Percentiles rank a stretch among this genome's conserved stretches.
Conservation (phyloP, 345 rosid genomes). For the Eucalyptus microcorys region DNA sequence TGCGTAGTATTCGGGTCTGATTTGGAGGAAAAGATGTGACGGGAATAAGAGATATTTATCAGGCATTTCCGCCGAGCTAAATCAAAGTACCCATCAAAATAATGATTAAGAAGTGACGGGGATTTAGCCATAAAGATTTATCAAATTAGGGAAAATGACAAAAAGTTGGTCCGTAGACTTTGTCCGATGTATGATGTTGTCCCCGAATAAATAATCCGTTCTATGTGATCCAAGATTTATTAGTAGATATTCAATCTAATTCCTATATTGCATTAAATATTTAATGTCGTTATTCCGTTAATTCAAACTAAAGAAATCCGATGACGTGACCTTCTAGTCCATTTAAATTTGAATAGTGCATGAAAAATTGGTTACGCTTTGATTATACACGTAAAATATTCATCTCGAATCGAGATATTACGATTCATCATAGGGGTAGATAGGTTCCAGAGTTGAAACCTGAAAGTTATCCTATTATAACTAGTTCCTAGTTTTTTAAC, state of each 20-base stretch:
- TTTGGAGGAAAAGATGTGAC: not conserved
- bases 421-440: accelerated
- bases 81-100: not conserved
- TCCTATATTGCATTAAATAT: accelerated
- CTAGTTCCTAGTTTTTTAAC: too few relatives aligned
- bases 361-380: not conserved
- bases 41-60: not conserved
- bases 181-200: accelerated
- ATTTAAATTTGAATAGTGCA: accelerated
- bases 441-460: too few relatives aligned
- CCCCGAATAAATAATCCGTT: accelerated
- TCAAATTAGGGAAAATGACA: not conserved
- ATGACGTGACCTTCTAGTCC: accelerated
- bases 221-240: not conserved
- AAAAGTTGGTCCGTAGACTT: too few relatives aligned
- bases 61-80: not conserved
- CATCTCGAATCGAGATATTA: not conserved
- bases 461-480: accelerated
- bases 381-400: not conserved
- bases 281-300: accelerated
- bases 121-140: not conserved
- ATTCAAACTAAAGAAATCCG: not conserved
- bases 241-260: not conserved
- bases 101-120: not conserved
- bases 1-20: not conserved